Base-by-base conservation (phyloP, 2,329 filamentous ascomycete species). In the Spiromastix sp. region DNA sequence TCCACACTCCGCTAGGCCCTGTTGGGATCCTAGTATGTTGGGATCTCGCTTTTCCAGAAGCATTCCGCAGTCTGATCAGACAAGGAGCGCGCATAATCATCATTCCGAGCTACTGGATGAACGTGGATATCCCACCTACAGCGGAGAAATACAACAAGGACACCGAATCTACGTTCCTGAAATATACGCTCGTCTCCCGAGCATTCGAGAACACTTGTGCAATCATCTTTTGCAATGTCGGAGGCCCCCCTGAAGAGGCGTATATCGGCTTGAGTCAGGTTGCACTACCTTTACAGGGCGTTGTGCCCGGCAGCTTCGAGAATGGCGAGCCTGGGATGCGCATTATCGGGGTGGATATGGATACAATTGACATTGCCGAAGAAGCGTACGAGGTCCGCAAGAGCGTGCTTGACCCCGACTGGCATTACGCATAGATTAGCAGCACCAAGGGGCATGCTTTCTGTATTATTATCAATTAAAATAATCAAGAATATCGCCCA, bases 201-300 rank as follows among this genome's bases (percentile, higher is more conserved):
- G 64, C 68, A 21, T 74, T 71, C 51, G 71, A 74, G 46, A 74
- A 74, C 43, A 74, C 70, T 2, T 72, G 69, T 43, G 67, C 67
- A 2, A 56, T 74, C 30, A 52, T 72, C 0, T 74, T 73, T 47
- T 64, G 64, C n/a, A 74, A 74, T 46, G 70, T 67, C 0, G 71
- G 68, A 4, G 70, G 70, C 0, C 67, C 67, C 2, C 52, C 63
- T 2, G 65, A 63, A 1, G 57, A 61, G 30, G 70, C 66, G 4
- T 73, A 69, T 47, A 63, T 66, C 4, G 71, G 70, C 0, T 49
- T 72, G 7, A 71, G 66, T 13, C 70, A 71, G 44, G 63, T 73
- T 4, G 64, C 63, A 2, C 57, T 72, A 9, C 71, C 71, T 0
- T 71, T 70, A 43, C 56, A 65, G 3, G 70, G 70, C 4, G 25